Conservation (phyloP, 306 rosid genomes). For the Cucurbita maxima region DNA sequence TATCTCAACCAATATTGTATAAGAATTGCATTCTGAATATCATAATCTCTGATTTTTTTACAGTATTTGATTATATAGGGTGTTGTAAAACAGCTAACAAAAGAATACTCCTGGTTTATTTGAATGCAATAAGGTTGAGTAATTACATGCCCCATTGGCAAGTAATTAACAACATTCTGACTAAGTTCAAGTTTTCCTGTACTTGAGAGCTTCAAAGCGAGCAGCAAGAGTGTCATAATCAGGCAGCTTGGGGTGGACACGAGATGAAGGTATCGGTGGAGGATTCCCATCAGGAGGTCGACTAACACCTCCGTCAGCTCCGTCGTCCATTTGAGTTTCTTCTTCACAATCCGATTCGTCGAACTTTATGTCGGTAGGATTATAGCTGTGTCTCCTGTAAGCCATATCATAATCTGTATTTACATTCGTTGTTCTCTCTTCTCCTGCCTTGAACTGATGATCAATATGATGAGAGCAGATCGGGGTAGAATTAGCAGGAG, state of each 20-base stretch:
- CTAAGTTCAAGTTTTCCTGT: constrained; percentile 30
- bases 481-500: constrained; percentile 3
- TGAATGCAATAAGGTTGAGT: not conserved
- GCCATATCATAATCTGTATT: constrained; percentile 12
- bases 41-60: not conserved
- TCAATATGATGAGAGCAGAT: not conserved
- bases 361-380: constrained; percentile 48
- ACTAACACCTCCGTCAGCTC: constrained; percentile 13
- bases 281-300: constrained; percentile 43
- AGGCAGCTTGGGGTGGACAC: constrained; percentile 81
- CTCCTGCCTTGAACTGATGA: constrained; percentile 19
- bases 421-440: constrained; percentile 12
- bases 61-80: constrained; percentile 1
- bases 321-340: constrained; percentile 32
- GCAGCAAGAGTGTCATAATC: constrained; percentile 78
- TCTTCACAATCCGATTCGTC: constrained; percentile 81
- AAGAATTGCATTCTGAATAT: not conserved
- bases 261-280: constrained; percentile 39
- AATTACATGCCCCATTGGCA: not conserved
- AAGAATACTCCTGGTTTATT: not conserved
- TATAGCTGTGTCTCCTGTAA: constrained; percentile 62
- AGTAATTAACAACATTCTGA: not conserved
- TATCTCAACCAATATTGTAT: not conserved
- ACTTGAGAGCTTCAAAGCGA: constrained; percentile 75
- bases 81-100: not conserved